Base-by-base conservation (phyloP, 768 basidiomycete genomes). In the Calvatia gigantea region DNA sequence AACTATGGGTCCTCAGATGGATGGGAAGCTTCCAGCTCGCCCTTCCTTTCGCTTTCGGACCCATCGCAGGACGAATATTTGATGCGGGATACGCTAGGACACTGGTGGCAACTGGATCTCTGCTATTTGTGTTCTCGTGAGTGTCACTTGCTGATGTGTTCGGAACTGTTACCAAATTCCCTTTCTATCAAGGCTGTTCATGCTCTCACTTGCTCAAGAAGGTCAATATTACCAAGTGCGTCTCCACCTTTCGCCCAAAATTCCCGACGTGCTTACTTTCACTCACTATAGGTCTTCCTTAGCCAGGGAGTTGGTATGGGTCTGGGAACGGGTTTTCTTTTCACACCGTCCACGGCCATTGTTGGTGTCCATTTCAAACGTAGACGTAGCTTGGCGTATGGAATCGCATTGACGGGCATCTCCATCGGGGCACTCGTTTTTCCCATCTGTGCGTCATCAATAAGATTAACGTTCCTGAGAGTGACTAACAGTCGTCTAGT, bases 251-350 rank as follows among this genome's bases (percentile, higher is more conserved):
- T 62, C 61, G n/a, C n/a, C n/a, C n/a, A 5, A 57, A 54, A 2
- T 37, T n/a, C 12, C 50, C 1, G 15, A 63, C 31, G 23, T 41
- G 12, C 17, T 41, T 58, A n/a, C 15, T 23, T 47, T 57, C 44
- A 58, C 51, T 27, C 59, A 35, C 39, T 27, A 7, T 19, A 76
- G 67, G 63, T 78, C 2, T 80, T 84, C 62, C 68, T 81, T 4
- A 70, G 76, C 4, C 82, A 86, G 65, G 80, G 75, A 11, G 61
- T 86, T n/a, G 80, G 78, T 8, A 77, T 81, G 67, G 83, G 83
- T 0, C 59, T 69, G 7, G 78, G 78, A n/a, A 68, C 75, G 7
- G 81, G 82, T 1, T 63, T 82, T 9, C 64, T 80, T 12, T 83
- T 80, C 65, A 63, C 81, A 6, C 84, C 82, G 0, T 74, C 79